Base-by-base conservation (phyloP, 2,329 filamentous ascomycete species). In the Colletotrichum tropicale region DNA sequence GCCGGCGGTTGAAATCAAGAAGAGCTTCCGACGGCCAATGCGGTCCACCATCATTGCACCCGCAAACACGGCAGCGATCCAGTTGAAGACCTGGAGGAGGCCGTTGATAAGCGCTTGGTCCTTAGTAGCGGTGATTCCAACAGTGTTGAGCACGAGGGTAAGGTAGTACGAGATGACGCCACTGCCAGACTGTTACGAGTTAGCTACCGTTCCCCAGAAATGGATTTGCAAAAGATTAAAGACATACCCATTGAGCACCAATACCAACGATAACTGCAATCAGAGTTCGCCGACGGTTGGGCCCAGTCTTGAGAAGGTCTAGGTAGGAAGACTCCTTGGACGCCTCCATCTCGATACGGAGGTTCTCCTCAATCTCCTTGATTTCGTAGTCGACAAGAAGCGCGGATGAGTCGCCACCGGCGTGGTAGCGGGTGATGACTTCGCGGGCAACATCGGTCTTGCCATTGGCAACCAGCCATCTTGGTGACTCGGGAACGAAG, bases 381-480 rank as follows among this genome's bases (percentile, higher is more conserved):
- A 90, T 86, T 71, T 89, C 87, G 3, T 72, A 72, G 3, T 76
- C 64, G 21, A 77, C 76, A 15, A 78, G 71, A 5, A 71, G 71
- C 21, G 75, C 74, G 3, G 24, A 56, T 8, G 89, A 91, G 66
- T 92, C 87, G 15, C 88, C 89, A 70, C 74, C 77, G 28, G 69
- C 73, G 21, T 91, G 92, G 78, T 89, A 92, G 70, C 87, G 89
- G 7, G 86, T 87, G 58, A 93, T 86, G 15, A 89, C 88, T 3
- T 85, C 84, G 12, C 88, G 84, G 0, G 91, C 89, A 68, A 91
- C 84, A 8, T 91, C 88, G 13, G 86, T 83, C 55, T 88, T 87
- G 75, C 88, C 86, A 71, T 91, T 88, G 75, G 88, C 87, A 70
- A 91, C 90, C 21, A 93, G 85, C 91, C 91, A 93, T 73, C 92